phyloP scores from a whole-genome alignment of 371 early-diverging fungal genomes.

The Synchytrium microbalum region DNA sequence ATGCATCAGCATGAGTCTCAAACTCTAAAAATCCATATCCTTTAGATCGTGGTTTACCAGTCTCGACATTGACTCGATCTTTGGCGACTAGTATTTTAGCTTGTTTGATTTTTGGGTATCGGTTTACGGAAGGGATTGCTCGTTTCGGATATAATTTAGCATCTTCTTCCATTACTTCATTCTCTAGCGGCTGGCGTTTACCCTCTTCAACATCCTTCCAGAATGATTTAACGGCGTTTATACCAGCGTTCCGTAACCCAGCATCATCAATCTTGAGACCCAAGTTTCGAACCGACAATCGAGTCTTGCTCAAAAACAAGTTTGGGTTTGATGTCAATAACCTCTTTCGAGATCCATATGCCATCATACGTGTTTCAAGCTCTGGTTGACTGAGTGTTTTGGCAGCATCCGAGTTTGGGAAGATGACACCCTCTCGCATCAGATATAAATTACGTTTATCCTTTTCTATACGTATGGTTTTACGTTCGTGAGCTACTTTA shows the following conservation, averaged over 20 bases:
- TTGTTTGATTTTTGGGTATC: slow-evolving; percentile 14
- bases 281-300: slow-evolving; percentile 80
- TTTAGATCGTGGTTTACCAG: slow-evolving; percentile 61
- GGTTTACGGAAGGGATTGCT: slow-evolving; percentile 48
- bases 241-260: slow-evolving; percentile 54
- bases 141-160: slow-evolving; percentile 22
- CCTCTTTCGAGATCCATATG: slow-evolving; percentile 69
- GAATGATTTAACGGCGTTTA: slow-evolving; percentile 59
- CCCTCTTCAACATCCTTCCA: slow-evolving; percentile 68
- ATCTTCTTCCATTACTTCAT: slow-evolving; percentile 40
- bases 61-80: slow-evolving; percentile 64
- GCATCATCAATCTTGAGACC: slow-evolving; percentile 64
- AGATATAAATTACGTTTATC: slow-evolving; percentile 72
- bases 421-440: slow-evolving; percentile 67
- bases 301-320: slow-evolving; percentile 76
- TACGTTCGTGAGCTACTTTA: slow-evolving; percentile 54
- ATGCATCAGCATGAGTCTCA: slow-evolving; percentile 74
- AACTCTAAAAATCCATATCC: slow-evolving; percentile 94
- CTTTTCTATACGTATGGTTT: slow-evolving; percentile 51
- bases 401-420: slow-evolving; percentile 77
- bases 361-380: slow-evolving; percentile 65
- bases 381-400: slow-evolving; percentile 59
- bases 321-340: slow-evolving; percentile 74
- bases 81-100: slow-evolving; percentile 77
- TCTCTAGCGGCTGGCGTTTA: slow-evolving; percentile 57